Evolutionary conservation across 1,284 basidiomycete genomes (phyloP), one percentile per base, ranked within the genome.

Genomic region (Wolfiporia cocos): DNA sequence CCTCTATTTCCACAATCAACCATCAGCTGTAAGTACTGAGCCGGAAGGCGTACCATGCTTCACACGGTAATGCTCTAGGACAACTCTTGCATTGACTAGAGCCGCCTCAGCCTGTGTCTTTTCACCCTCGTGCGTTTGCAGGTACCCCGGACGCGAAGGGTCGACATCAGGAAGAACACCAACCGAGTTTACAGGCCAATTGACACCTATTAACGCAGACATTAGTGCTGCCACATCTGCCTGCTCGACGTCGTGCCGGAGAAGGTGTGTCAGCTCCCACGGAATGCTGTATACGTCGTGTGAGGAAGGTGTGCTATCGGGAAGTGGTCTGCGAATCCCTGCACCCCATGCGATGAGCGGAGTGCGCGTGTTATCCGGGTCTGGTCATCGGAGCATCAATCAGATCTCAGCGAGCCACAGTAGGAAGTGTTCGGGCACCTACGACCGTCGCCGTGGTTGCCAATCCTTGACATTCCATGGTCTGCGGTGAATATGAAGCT

Each of bases 401-500:
- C 35, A 2, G 43, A 37, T 18, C 44, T 29, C 47, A 14, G 20
- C 21, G 9, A 35, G 17, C 44, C 33, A 22, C 4, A 21, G 11
- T 19, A 4, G 22, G 15, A n/a, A 17, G 31, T 40, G 22, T 17
- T 34, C 21, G 40, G 18, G 29, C 34, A 43, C 58, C 43, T 52
- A 87, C 86, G 81, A 22, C 91, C 91, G 53, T 94, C 91, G 2
- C 91, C 91, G 49, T 94, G 91, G 55, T 92, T 94, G 20, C 91
- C 91, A 43, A 92, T 86, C 33, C 73, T 76, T 6, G 85, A 88
- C 91, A 94, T 94, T 4, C 91, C 91, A 57, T 94, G 91, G 58
- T 94, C 91, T 0, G 92, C 87, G 3, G 88, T 92, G 58, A 94
- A 92, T 31, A 94, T 64, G 54, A 76, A 94, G 30, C 79, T 80